Conservation (phyloP, 495 filamentous ascomycete genomes). For the Pyrenula aspistea region DNA sequence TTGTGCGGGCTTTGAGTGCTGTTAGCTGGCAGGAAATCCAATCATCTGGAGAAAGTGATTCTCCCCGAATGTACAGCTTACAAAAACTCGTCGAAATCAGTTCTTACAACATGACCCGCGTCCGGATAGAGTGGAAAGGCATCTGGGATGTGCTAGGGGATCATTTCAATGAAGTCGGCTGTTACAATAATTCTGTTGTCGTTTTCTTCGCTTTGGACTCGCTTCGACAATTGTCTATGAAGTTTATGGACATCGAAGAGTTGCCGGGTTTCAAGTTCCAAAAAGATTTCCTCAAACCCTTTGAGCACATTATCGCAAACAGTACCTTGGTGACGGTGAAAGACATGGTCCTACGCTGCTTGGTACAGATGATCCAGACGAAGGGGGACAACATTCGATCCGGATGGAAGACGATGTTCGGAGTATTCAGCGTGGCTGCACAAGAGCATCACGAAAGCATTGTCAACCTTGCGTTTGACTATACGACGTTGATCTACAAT, state of each 20-base stretch:
- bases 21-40: conserved; percentile 99
- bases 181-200: conserved; percentile 85
- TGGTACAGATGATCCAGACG: conserved; percentile 98
- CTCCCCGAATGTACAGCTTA: conserved; percentile 87
- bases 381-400: conserved; percentile 91
- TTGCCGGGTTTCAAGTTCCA: conserved; percentile 98
- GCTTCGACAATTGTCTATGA: conserved; percentile 88
- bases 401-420: conserved; percentile 99
- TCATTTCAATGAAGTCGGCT: conserved; percentile 96
- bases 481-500: conserved; percentile 95
- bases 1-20: conserved; percentile 83
- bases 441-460: conserved; percentile 89
- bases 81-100: conserved; percentile 98
- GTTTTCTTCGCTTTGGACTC: conserved; percentile 97
- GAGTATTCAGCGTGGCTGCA: conserved; percentile 92
- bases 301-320: conserved; percentile 94
- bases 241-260: conserved; percentile 97
- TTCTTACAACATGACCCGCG: conserved; percentile 98
- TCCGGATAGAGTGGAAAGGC: conserved; percentile 94
- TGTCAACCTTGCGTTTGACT: conserved; percentile 92
- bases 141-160: conserved; percentile 94
- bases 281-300: conserved; percentile 97
- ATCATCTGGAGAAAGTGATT: conserved; percentile 88
- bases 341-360: conserved; percentile 92
- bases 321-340: conserved; percentile 83